Conservation (phyloP, 2,329 filamentous ascomycete species). For the Fusarium armeniacum region DNA sequence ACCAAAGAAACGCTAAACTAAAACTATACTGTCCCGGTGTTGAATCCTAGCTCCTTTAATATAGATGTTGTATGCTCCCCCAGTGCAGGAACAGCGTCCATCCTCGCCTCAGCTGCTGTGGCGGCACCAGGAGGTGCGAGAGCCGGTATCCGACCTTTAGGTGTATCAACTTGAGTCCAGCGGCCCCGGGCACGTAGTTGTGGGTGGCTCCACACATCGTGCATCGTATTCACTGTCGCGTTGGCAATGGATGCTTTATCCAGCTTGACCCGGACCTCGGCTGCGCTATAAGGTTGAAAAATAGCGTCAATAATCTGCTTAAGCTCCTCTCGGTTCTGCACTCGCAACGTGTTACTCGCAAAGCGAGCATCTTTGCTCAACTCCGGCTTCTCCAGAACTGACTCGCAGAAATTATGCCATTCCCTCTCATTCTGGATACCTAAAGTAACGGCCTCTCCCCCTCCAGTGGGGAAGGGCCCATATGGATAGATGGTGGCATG, state of each 20-base stretch:
- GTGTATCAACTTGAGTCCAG: slow-evolving; percentile 65
- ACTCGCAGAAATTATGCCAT: slow-evolving; percentile 63
- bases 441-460: slow-evolving; percentile 65
- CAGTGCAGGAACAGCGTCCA: slow-evolving; percentile 62
- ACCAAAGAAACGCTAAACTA: not conserved
- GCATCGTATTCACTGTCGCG: slow-evolving; percentile 68
- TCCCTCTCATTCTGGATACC: slow-evolving; percentile 71
- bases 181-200: slow-evolving; percentile 65
- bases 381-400: slow-evolving; percentile 60
- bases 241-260: slow-evolving; percentile 67
- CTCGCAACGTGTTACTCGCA: slow-evolving; percentile 60
- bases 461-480: slow-evolving; percentile 65
- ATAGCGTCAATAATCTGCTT: slow-evolving; percentile 60
- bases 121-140: slow-evolving; percentile 64
- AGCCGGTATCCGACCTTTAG: slow-evolving; percentile 61
- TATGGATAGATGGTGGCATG: slow-evolving; percentile 71
- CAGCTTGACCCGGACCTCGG: slow-evolving; percentile 59
- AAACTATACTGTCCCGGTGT: not conserved
- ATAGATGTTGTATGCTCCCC: slow-evolving; percentile 60
- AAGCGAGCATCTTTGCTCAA: slow-evolving; percentile 64
- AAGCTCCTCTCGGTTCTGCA: slow-evolving; percentile 62
- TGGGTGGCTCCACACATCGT: slow-evolving; percentile 67
- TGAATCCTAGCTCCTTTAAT: not conserved
- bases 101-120: slow-evolving; percentile 47
- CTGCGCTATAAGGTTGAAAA: slow-evolving; percentile 58